Evolutionary conservation across 192 early-diverging fungal species (phyloP), one percentile per base, ranked within the genome.

Genomic region (Backusella macrospora): DNA sequence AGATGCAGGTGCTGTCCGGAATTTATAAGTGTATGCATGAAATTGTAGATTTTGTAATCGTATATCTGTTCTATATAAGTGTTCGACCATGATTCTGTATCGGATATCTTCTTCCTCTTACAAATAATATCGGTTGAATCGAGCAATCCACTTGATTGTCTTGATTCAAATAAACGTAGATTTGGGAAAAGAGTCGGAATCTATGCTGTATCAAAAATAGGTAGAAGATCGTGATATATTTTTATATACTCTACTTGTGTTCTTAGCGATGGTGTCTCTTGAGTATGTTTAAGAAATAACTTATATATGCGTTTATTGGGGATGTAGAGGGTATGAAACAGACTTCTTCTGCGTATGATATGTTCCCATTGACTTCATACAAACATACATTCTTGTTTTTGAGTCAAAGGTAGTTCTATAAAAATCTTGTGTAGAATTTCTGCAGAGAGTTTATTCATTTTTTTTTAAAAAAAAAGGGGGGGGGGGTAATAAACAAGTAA

Each of bases 361-460:
- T 26, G 1, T 59, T 23, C 12, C 52, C 52, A 59, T 23, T 9
- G 18, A 5, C 21, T 9, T 12, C 21, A 59, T 4, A 59, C 52
- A 10, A 26, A 59, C 52, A 59, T 59, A 8, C 52, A 59, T 26
- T 59, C 52, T 13, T 59, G 52, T 12, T 59, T 59, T 59, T 59
- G 52, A 4, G 13, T 13, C 12, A 59, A 13, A 9, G 21, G 7
- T 9, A 59, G 52, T 13, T 59, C 26, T 59, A 26, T 59, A 26
- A 59, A 59, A 4, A 59, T 59, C 6, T 59, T 18, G 8, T 55
- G 52, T 23, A 55, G 23, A 10, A 55, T 2, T 55, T 55, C 52
- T 16, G 21, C 18, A 23, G 52, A 8, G 18, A 55, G 8, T 23
- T 12, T 23, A 12, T 55, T 12, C 52, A 55, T n/a, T n/a, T n/a